Percentiles rank a stretch among this genome's conserved stretches.
Conservation (phyloP, 2,329 filamentous ascomycete genomes). For the Sporothrix globosa region DNA sequence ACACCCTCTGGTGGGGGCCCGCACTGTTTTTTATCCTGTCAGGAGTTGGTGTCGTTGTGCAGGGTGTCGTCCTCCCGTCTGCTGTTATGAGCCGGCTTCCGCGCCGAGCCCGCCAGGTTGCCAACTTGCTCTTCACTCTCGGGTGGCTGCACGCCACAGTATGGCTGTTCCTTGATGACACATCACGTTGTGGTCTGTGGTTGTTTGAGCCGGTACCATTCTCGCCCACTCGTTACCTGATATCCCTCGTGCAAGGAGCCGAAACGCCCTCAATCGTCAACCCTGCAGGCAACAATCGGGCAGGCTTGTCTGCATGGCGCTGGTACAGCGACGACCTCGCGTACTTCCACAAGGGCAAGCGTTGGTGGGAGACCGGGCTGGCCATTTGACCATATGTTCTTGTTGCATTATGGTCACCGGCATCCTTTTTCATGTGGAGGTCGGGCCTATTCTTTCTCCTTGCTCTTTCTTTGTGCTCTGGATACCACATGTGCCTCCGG, state of each 20-base stretch:
- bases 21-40: conserved; percentile 74
- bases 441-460: background rate
- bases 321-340: conserved; percentile 61
- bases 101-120: conserved; percentile 48
- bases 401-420: background rate
- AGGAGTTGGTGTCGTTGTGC: conserved; percentile 64
- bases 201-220: conserved; percentile 80
- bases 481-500: background rate
- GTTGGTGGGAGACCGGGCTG: conserved; percentile 63
- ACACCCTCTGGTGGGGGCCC: conserved; percentile 55
- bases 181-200: conserved; percentile 74
- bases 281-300: conserved; percentile 52
- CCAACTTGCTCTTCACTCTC: conserved; percentile 65
- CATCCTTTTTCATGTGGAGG: background rate
- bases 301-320: conserved; percentile 60
- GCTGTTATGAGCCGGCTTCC: conserved; percentile 39
- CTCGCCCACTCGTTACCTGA: conserved; percentile 66
- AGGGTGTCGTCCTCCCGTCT: conserved; percentile 51
- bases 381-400: conserved; percentile 38
- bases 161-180: conserved; percentile 72
- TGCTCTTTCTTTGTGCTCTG: background rate
- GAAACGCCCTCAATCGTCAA: conserved; percentile 55
- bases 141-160: conserved; percentile 71
- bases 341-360: conserved; percentile 59
- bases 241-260: background rate